phyloP scores from a whole-genome alignment of 345 rosid genomes.

The Eucalyptus lansdowneana region DNA sequence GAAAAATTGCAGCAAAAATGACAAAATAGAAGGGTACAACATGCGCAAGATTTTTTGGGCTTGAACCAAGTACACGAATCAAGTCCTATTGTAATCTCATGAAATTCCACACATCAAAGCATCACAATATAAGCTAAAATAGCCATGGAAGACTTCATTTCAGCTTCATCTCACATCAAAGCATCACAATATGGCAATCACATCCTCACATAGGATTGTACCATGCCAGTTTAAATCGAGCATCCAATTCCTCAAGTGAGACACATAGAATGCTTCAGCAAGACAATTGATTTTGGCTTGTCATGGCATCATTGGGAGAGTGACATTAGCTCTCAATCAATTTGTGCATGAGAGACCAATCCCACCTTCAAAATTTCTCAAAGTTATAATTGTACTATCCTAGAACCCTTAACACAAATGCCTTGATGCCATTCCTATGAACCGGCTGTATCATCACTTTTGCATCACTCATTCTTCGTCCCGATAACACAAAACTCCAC shows the following conservation, averaged over 20 bases:
- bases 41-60: no score
- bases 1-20: no score
- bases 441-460: background rate
- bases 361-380: accelerated
- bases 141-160: no score
- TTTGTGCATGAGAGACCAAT: no score
- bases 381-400: no score
- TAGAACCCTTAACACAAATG: background rate
- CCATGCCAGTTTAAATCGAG: background rate
- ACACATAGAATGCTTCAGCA: background rate
- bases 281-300: background rate
- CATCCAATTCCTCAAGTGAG: background rate
- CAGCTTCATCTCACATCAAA: no score
- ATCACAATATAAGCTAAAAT: no score
- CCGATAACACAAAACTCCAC: background rate
- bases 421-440: background rate
- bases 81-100: no score
- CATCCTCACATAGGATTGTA: background rate
- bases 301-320: background rate
- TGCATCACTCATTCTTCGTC: background rate
- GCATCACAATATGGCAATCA: background rate
- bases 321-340: background rate
- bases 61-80: no score
- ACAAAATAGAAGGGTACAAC: no score
- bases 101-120: no score